These are phyloP conservation scores for Diaporthe vaccinii DNA, from an alignment of 2,329 filamentous ascomycete genomes.

Conservation along the genomic window DNA sequence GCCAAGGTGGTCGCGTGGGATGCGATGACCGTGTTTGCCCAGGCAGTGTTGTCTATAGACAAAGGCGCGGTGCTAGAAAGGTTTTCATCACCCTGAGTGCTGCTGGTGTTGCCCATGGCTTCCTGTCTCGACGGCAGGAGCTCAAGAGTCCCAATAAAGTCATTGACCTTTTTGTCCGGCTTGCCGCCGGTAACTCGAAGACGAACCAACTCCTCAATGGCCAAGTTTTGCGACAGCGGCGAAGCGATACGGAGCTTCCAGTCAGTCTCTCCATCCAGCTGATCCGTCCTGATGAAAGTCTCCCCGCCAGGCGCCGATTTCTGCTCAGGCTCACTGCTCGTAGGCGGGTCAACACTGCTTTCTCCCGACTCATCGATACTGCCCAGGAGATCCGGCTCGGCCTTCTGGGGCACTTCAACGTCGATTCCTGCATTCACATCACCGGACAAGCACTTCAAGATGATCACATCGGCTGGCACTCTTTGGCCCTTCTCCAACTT, in stretches of 20 bases:
- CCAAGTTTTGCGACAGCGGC: conserved; percentile 84
- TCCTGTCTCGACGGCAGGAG: conserved; percentile 70
- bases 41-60: conserved; percentile 96
- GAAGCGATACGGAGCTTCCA: conserved; percentile 96
- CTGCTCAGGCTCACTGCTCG: conserved; percentile 47
- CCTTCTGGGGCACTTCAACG: conserved; percentile 48
- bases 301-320: conserved; percentile 74
- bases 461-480: conserved; percentile 93
- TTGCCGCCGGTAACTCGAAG: conserved; percentile 85
- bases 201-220: conserved; percentile 78
- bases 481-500: conserved; percentile 93
- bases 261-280: conserved; percentile 97
- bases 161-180: conserved; percentile 93
- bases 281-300: conserved; percentile 97
- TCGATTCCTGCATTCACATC: conserved; percentile 49
- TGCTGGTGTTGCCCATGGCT: conserved; percentile 59
- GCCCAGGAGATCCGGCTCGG: conserved; percentile 59
- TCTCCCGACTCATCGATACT: conserved; percentile 51
- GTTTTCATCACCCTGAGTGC: conserved; percentile 52
- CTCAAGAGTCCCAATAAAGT: conserved; percentile 92
- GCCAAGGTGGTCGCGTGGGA: conserved; percentile 91
- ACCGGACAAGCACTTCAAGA: conserved; percentile 78
- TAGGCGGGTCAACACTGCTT: conserved; percentile 52
- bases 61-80: conserved; percentile 75
- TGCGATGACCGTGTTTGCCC: conserved; percentile 97